phyloP scores from a whole-genome alignment of 2,329 filamentous ascomycete genomes.

The Pleoardoris graminearum region DNA sequence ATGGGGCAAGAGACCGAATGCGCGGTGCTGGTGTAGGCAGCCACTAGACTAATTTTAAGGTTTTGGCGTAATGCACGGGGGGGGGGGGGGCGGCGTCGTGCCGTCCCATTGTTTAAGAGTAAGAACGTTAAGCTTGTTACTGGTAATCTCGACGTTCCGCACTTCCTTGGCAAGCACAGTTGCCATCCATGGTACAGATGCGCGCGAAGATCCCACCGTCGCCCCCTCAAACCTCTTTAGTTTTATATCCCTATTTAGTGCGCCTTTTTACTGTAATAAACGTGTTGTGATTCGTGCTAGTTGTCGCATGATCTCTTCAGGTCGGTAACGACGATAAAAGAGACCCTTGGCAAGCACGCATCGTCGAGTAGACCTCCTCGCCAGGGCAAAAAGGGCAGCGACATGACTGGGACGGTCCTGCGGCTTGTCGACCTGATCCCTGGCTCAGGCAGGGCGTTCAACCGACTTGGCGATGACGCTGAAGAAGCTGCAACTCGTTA shows the following conservation, averaged over 20 bases:
- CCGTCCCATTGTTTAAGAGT: constrained; percentile 52
- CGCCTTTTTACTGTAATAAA: too few relatives aligned
- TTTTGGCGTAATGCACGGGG: constrained; percentile 64
- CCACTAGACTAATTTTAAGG: constrained; percentile 46
- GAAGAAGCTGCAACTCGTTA: constrained; percentile 11
- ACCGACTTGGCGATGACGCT: constrained; percentile 43
- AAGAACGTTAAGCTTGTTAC: constrained; percentile 57
- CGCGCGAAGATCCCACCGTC: too few relatives aligned
- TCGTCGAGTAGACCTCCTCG: constrained; percentile 62
- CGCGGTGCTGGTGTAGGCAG: too few relatives aligned
- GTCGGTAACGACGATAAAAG: too few relatives aligned
- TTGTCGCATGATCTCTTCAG: too few relatives aligned
- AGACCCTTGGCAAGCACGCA: constrained; percentile 60
- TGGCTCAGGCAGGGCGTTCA: constrained; percentile 50
- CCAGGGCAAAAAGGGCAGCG: constrained; percentile 29
- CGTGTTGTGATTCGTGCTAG: too few relatives aligned
- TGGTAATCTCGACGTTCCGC: constrained; percentile 61
- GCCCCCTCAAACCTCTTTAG: too few relatives aligned
- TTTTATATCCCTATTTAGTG: too few relatives aligned
- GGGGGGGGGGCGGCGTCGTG: constrained; percentile 54
- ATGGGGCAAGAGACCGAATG: too few relatives aligned
- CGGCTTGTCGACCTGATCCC: constrained; percentile 58
- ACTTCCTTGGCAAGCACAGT: constrained; percentile 63
- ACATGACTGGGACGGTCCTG: constrained; percentile 62
- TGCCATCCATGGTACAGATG: too few relatives aligned